These are phyloP conservation scores for Neurospora crassa DNA, from an alignment of 2,329 filamentous ascomycete species.

Conservation along the genomic window DNA sequence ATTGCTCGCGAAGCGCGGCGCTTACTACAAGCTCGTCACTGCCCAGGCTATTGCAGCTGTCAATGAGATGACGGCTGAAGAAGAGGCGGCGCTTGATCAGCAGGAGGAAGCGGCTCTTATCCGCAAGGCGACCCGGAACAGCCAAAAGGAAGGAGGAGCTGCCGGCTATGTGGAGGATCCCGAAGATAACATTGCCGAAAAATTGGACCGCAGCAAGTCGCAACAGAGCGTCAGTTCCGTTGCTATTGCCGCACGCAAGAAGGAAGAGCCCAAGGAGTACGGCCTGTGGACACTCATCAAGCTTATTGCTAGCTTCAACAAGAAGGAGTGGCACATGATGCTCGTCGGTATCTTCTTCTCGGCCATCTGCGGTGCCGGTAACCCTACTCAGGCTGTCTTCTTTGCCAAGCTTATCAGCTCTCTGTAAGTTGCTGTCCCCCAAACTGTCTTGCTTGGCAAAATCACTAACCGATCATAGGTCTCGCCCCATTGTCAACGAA, in stretches of 20 bases:
- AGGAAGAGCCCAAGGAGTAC: conserved; percentile 46
- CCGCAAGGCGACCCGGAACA: conserved; percentile 31
- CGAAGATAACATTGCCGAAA: conserved; percentile 50
- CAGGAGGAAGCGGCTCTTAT: conserved; percentile 44
- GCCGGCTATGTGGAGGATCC: conserved; percentile 42
- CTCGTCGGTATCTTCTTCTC: conserved; percentile 62
- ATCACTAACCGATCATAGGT: conserved; percentile 15
- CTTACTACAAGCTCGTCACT: conserved; percentile 78
- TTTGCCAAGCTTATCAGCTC: conserved; percentile 81
- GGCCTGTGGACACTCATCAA: conserved; percentile 67
- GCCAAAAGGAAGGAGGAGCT: conserved; percentile 24
- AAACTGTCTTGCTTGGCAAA: background rate
- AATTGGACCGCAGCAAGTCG: conserved; percentile 45
- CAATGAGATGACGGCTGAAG: conserved; percentile 42
- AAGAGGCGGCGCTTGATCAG: conserved; percentile 40
- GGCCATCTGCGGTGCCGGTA: conserved; percentile 69
- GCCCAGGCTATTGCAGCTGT: conserved; percentile 71
- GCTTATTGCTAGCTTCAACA: conserved; percentile 74
- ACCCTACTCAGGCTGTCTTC: conserved; percentile 56
- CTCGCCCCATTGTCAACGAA: conserved; percentile 23
- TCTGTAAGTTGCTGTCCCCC: conserved; percentile 35
- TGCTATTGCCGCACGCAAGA: conserved; percentile 47
- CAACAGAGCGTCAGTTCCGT: conserved; percentile 59
- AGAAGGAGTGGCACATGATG: conserved; percentile 62
- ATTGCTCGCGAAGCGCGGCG: conserved; percentile 58